Conservation (phyloP, 2,329 filamentous ascomycete genomes). For the Verticillium klebahnii region DNA sequence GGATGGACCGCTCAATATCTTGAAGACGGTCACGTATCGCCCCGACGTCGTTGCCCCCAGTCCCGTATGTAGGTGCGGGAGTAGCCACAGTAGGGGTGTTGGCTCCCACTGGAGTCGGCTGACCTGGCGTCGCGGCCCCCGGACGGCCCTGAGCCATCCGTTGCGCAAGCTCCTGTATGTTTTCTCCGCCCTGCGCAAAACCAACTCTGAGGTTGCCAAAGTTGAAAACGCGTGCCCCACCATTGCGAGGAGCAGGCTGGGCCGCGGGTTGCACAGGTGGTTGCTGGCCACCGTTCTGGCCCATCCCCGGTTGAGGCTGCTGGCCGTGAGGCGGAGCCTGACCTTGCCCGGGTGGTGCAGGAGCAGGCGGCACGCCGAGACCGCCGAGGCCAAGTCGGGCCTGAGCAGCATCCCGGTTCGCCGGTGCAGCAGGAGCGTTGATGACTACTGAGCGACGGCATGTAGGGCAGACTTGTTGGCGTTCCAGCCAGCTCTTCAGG, state of each 20-base stretch:
- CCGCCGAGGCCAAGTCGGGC: constrained; percentile 23
- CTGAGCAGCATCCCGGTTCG: constrained; percentile 29
- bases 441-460: constrained; percentile 82
- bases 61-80: constrained; percentile 12
- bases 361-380: constrained; percentile 7
- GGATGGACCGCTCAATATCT: constrained; percentile 63
- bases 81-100: constrained; percentile 9
- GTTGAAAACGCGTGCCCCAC: constrained; percentile 60
- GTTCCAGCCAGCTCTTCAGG: constrained; percentile 92
- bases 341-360: constrained; percentile 24
- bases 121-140: constrained; percentile 9
- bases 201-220: constrained; percentile 71
- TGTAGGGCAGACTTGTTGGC: constrained; percentile 95
- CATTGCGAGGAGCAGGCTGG: constrained; percentile 16
- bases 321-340: constrained; percentile 15
- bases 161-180: constrained; percentile 64
- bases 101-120: neutral
- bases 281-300: constrained; percentile 1
- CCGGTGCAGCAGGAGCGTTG: constrained; percentile 29
- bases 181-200: constrained; percentile 66
- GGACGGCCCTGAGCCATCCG: constrained; percentile 46
- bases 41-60: constrained; percentile 25
- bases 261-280: neutral
- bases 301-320: constrained; percentile 15
- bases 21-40: constrained; percentile 57